Percentiles rank a stretch among this genome's conserved stretches.
These are phyloP conservation scores for Cutaneotrichosporon cavernicola DNA, from an alignment of 1,284 basidiomycete species.

Conservation along the genomic window DNA sequence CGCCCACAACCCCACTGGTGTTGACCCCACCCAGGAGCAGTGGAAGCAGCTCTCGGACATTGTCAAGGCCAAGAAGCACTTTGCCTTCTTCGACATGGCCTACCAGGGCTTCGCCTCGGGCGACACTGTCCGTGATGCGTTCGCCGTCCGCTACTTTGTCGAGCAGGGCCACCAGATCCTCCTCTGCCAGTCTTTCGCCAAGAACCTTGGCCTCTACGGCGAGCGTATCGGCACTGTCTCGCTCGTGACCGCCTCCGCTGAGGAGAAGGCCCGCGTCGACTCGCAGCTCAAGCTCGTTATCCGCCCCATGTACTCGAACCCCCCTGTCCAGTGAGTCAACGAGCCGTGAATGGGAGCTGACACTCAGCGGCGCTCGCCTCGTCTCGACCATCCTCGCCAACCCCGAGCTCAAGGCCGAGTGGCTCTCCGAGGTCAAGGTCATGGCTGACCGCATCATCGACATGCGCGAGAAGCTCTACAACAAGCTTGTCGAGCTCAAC, in stretches of 20 bases:
- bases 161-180: conserved; percentile 81
- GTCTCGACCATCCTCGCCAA: conserved; percentile 78
- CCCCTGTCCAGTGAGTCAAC: conserved; percentile 68
- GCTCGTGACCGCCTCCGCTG: conserved; percentile 67
- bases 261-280: conserved; percentile 83
- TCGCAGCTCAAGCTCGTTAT: conserved; percentile 95
- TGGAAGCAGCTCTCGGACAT: conserved; percentile 90
- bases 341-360: conserved; percentile 5
- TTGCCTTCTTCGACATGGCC: conserved; percentile 67
- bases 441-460: conserved; percentile 97
- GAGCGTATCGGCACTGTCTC: conserved; percentile 95
- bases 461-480: conserved; percentile 85
- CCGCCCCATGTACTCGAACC: conserved; percentile 98
- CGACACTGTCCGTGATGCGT: conserved; percentile 82
- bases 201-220: conserved; percentile 98
- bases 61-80: conserved; percentile 63
- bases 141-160: conserved; percentile 94
- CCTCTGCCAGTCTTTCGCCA: conserved; percentile 92
- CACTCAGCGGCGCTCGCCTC: conserved; percentile 72
- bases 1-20: conserved; percentile 86
- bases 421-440: conserved; percentile 82
- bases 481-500: conserved; percentile 74
- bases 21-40: conserved; percentile 91
- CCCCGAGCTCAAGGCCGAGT: conserved; percentile 75
- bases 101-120: conserved; percentile 96